Base-by-base conservation (phyloP, 441 rosid genomes). In the Erysimum cheiri region DNA sequence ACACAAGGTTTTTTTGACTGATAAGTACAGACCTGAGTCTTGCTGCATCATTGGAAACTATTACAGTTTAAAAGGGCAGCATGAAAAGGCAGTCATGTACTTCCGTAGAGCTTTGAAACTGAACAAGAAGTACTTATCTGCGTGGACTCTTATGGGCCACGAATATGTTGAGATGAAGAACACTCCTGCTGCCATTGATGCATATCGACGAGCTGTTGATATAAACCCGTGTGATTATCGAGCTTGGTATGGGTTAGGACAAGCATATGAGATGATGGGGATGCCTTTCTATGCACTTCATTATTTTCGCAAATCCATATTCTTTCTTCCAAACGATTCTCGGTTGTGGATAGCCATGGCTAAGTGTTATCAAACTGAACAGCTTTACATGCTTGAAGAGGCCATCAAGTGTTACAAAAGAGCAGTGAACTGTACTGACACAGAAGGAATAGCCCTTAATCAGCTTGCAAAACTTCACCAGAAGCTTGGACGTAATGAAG, bases 101-200 rank as follows among this genome's bases (percentile, higher is more conserved):
- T 93, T 91, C 69, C 82, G 87, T 74, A 88, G 97, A 88, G 98
- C 96, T n/a, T 95, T 93, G 55, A 91, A 91, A 71, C 69, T 93
- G 80, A 88, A 91, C 79, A 93, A 82, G 80, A 91, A 88, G 43
- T 91, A 82, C 75, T 82, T 91, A 67, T 87, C 97, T 54, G 98
- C 97, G 54, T 93, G 98, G 98, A 93, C 97, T 9, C 91, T 93
- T 44, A 89, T 91, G 96, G 98, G 98, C 15, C 98, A 93, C 33
- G 98, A 91, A 70, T 93, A 89, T 72, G 93, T 91, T 3, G 97
- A 93, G 77, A 93, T 93, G 98, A 91, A 93, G 75, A 91, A 89
- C 80, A 88, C 89, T 3, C 88, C 98, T 53, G 96, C 97, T 44
- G 98, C 98, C 5, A 73, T 93, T 61, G 98, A 93, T 83, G 98